Evolutionary conservation across 1,284 basidiomycete genomes (phyloP), one percentile per base, ranked within the genome.

Genomic region (Trametes versicolor): DNA sequence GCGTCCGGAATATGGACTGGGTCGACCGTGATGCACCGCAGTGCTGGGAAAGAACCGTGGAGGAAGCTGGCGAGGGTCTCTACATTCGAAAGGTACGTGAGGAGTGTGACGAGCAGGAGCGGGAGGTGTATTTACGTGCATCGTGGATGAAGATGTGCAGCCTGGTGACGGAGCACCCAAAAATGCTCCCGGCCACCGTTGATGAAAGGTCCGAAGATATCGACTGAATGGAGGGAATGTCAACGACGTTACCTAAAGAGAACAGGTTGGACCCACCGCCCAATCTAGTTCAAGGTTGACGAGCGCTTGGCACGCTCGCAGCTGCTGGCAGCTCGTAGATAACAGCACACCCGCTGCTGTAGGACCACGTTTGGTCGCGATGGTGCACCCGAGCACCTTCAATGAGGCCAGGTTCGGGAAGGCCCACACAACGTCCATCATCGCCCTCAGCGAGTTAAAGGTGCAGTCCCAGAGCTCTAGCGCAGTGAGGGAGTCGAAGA

Each of bases 371-470:
- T 29, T 10, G 25, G 17, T 39, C 34, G n/a, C 2, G 34, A 53
- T 12, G 13, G 10, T 6, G 15, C 34, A 53, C n/a, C 10, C 34
- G 4, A 36, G 21, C 7, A 53, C 37, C 10, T 21, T 13, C 15
- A 53, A 21, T 4, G 19, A 21, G 7, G 51, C 19, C 36, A 53
- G 2, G 36, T 53, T 53, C 8, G n/a, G 34, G 21, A n/a, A 53
- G 4, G 36, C 34, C 51, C 51, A 53, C 5, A 53, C 21, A 10
- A 53, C 51, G 34, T 53, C 51, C n/a, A 53, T n/a, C 36, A 53
- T 37, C 8, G 51, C 36, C 51, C 51, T 19, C n/a, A 53, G n/a
- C 1, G 51, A 37, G 15, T 39, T n/a, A 36, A 53, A 53, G 8
- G 15, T 2, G 34, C 51, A 53, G n/a, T 23, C 17, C 34, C 21